These are phyloP conservation scores for Diphasiastrum complanatum DNA, from an alignment of 83 land plant genomes.

Conservation along the genomic window DNA sequence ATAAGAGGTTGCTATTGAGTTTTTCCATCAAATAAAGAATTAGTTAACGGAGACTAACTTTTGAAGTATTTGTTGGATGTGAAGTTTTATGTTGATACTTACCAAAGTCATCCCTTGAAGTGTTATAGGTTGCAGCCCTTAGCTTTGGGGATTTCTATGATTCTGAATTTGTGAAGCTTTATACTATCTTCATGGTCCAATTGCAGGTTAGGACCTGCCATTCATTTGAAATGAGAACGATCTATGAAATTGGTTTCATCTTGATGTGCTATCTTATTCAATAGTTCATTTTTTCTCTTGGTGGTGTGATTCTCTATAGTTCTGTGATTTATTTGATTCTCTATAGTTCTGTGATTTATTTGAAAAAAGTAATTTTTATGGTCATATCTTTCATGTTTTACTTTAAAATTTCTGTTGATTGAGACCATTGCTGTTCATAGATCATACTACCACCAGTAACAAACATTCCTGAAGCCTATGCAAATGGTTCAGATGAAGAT, in stretches of 20 bases:
- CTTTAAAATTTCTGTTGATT: not conserved
- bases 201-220: slow-evolving; percentile 56
- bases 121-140: slow-evolving; percentile 75
- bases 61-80: not conserved
- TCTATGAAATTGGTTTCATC: no score
- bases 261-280: no score
- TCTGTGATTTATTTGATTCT: no score
- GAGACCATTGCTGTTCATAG: slow-evolving; percentile 35
- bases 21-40: no score
- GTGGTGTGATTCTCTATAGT: no score
- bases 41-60: not conserved
- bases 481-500: slow-evolving; percentile 79
- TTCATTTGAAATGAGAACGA: no score
- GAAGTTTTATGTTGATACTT: not conserved
- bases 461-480: slow-evolving; percentile 85
- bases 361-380: not conserved
- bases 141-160: slow-evolving; percentile 87
- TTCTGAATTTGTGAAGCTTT: slow-evolving; percentile 73
- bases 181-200: slow-evolving; percentile 81
- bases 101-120: no score
- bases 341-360: no score
- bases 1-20: no score
- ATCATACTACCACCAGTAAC: slow-evolving; percentile 73
- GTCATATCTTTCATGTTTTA: not conserved
- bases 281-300: no score